Evolutionary conservation across 2,329 filamentous ascomycete genomes (phyloP).

Genomic region (Diaporthe caulivora): DNA sequence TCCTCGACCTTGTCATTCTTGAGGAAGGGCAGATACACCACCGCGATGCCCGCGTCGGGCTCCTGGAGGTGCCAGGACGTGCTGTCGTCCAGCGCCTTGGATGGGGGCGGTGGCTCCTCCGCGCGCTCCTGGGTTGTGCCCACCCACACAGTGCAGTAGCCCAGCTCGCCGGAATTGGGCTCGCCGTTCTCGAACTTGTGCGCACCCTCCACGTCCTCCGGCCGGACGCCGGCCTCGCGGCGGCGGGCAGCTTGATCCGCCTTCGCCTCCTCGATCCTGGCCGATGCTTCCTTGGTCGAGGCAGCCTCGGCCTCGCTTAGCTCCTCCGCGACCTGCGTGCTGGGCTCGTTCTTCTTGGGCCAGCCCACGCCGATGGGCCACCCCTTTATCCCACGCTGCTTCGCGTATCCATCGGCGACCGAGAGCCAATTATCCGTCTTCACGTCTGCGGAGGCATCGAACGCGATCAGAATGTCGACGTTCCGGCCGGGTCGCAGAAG

Average conservation of each 20-base stretch:
- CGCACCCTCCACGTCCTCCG: conserved; percentile 37
- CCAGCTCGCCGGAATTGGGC: conserved; percentile 72
- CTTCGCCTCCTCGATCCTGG: conserved; percentile 73
- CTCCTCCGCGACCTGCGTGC: conserved; percentile 71
- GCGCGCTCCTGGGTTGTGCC: conserved; percentile 83
- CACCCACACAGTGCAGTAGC: conserved; percentile 96
- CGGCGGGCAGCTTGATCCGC: conserved; percentile 55
- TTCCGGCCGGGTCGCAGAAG: conserved; percentile 88
- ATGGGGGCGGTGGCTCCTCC: conserved; percentile 60
- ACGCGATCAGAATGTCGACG: conserved; percentile 90
- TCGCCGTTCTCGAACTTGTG: conserved; percentile 55
- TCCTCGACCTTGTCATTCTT: conserved; percentile 83
- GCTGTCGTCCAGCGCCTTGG: conserved; percentile 70
- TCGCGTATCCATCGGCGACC: conserved; percentile 92
- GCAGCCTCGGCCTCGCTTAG: conserved; percentile 76
- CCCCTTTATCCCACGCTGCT: conserved; percentile 89
- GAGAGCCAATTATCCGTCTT: conserved; percentile 96
- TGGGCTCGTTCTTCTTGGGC: conserved; percentile 74
- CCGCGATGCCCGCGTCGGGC: conserved; percentile 85
- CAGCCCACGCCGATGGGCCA: conserved; percentile 97
- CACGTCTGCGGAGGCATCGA: conserved; percentile 94
- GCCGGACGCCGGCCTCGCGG: conserved; percentile 46
- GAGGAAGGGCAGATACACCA: conserved; percentile 92
- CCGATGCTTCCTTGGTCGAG: conserved; percentile 70
- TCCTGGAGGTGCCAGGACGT: conserved; percentile 78